These are phyloP conservation scores for Dothideomycetes sp. DNA, from an alignment of 2,329 filamentous ascomycete genomes.

Conservation along the genomic window DNA sequence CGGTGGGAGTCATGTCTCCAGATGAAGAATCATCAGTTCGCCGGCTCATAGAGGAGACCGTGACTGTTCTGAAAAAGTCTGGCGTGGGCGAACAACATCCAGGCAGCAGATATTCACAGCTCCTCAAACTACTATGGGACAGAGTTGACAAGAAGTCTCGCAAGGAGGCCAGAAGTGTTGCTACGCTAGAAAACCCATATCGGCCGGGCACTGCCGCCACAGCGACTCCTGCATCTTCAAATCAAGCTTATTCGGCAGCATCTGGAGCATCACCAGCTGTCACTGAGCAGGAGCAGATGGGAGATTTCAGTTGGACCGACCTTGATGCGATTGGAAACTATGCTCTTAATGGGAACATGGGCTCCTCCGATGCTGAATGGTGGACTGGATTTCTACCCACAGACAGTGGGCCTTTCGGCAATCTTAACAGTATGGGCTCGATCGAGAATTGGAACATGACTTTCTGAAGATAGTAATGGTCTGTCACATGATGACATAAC, in stretches of 20 bases:
- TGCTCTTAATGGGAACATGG: constrained; percentile 30
- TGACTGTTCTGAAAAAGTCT: constrained; percentile 31
- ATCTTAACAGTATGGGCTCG: constrained; percentile 17
- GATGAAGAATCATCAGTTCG: constrained; percentile 37
- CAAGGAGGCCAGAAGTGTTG: constrained; percentile 9
- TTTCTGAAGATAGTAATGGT: background rate
- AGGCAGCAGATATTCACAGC: constrained; percentile 34
- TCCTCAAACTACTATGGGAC: constrained; percentile 37
- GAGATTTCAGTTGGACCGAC: constrained; percentile 40
- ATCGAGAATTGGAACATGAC: constrained; percentile 22
- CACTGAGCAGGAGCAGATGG: constrained; percentile 34
- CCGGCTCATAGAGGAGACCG: constrained; percentile 35
- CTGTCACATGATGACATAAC: no score
- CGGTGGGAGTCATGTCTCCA: constrained; percentile 34
- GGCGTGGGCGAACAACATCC: constrained; percentile 35
- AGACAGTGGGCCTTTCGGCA: constrained; percentile 22
- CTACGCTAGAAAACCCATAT: constrained; percentile 24
- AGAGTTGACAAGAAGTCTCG: constrained; percentile 29
- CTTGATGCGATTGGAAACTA: constrained; percentile 37
- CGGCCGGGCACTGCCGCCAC: constrained; percentile 28
- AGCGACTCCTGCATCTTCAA: constrained; percentile 16
- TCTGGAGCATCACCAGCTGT: constrained; percentile 23
- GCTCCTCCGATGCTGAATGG: constrained; percentile 20
- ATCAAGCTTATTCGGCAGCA: constrained; percentile 12
- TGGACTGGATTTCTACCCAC: constrained; percentile 26